Evolutionary conservation across 2,329 filamentous ascomycete genomes (phyloP).

Genomic region (Hymenoscyphus repandus): DNA sequence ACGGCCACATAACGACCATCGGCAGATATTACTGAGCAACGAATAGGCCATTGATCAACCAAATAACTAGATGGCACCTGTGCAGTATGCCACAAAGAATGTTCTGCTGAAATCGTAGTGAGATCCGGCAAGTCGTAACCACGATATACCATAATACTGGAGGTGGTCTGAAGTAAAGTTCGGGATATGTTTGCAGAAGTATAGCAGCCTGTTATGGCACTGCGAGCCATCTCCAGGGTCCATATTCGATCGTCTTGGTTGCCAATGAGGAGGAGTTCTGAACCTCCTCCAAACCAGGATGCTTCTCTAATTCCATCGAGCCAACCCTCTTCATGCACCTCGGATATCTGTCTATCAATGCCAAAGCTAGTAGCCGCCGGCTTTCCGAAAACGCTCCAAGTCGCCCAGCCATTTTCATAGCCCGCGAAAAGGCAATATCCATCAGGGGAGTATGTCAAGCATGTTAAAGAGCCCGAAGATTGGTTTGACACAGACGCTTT

Average conservation of each 20-base stretch:
- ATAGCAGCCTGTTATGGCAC: constrained; percentile 88
- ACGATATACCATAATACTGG: constrained; percentile 84
- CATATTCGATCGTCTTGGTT: constrained; percentile 73
- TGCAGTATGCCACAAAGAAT: constrained; percentile 90
- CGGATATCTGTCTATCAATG: constrained; percentile 57
- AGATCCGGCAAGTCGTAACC: constrained; percentile 89
- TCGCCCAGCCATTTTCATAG: constrained; percentile 88
- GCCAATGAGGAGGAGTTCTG: constrained; percentile 73
- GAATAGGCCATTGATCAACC: constrained; percentile 88
- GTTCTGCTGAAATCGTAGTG: constrained; percentile 85
- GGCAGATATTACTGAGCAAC: constrained; percentile 77
- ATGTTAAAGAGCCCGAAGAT: constrained; percentile 66
- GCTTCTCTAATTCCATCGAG: constrained; percentile 72
- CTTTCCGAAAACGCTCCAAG: constrained; percentile 97
- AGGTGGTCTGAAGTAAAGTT: constrained; percentile 82
- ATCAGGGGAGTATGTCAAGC: constrained; percentile 83
- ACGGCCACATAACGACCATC: constrained; percentile 93
- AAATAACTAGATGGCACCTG: constrained; percentile 82
- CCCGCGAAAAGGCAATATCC: constrained; percentile 95
- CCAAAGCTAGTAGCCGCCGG: constrained; percentile 79
- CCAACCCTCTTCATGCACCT: constrained; percentile 74
- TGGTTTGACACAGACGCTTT: constrained; percentile 60
- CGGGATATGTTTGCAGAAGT: constrained; percentile 85
- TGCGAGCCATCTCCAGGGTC: constrained; percentile 87
- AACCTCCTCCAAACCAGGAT: constrained; percentile 82